Evolutionary conservation across 225 moss, liverwort and hornwort genomes (phyloP).

Genomic region (Antitrichia curtipendula): DNA sequence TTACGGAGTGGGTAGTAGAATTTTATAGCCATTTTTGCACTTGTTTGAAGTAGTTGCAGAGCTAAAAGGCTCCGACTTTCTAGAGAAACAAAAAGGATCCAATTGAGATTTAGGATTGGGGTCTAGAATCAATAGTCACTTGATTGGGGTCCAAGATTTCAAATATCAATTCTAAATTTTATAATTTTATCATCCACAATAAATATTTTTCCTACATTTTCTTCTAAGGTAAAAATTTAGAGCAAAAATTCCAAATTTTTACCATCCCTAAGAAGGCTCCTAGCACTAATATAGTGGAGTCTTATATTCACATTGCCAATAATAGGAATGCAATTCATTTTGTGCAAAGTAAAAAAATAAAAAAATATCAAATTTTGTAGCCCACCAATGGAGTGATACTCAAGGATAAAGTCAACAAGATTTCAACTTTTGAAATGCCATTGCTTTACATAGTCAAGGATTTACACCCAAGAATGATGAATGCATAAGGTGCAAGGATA

Average conservation of each 20-base stretch:
- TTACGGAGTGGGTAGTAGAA: too few species aligned
- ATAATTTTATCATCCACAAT: rapidly evolving
- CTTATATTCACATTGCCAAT: too few species aligned
- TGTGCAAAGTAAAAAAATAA: neutral
- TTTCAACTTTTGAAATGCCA: neutral
- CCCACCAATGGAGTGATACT: neutral
- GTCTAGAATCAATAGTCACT: neutral
- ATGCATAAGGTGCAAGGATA: rapidly evolving
- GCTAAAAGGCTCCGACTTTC: too few species aligned
- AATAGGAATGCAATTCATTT: neutral
- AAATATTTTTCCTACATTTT: too few species aligned
- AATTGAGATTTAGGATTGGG: rapidly evolving
- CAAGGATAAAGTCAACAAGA: rapidly evolving
- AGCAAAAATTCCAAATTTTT: neutral
- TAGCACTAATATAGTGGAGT: too few species aligned
- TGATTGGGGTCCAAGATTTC: rapidly evolving
- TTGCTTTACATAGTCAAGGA: neutral
- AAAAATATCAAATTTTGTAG: neutral
- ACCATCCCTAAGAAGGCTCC: rapidly evolving
- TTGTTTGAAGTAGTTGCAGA: too few species aligned
- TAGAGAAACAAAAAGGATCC: too few species aligned
- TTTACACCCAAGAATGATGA: neutral
- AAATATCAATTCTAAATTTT: neutral
- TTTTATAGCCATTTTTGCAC: too few species aligned
- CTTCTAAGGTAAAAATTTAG: neutral